Percentiles rank a stretch among this genome's conserved stretches.
These are phyloP conservation scores for Leptodermis oblonga DNA, from an alignment of 257 asterid genomes.

Conservation along the genomic window DNA sequence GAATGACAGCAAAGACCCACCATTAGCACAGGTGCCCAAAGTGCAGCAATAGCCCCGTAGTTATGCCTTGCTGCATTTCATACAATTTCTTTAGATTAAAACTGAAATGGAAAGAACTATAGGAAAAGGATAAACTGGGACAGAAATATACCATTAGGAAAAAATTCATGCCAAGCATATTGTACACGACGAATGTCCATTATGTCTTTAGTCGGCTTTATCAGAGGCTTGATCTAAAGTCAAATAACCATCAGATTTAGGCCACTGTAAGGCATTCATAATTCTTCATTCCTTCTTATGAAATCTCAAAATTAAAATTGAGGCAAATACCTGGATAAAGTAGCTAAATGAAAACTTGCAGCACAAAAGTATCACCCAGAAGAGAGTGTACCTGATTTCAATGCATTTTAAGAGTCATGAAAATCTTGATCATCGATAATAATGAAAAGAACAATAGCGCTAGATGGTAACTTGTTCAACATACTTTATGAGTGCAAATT, in stretches of 20 bases:
- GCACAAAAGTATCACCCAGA: constrained; percentile 83
- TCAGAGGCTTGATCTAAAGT: constrained; percentile 83
- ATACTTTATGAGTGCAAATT: constrained; percentile 82
- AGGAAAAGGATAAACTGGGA: constrained; percentile 12
- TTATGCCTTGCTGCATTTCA: constrained; percentile 61
- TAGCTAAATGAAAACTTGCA: constrained; percentile 76
- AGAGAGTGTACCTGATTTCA: constrained; percentile 73
- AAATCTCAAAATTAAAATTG: constrained; percentile 15
- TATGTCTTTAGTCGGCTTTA: constrained; percentile 73
- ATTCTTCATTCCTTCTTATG: not conserved
- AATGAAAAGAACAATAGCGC: constrained; percentile 13
- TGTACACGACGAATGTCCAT: constrained; percentile 63
- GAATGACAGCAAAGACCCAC: constrained; percentile 42
- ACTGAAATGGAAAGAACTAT: constrained; percentile 17
- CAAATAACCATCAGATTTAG: constrained; percentile 19
- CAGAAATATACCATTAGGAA: constrained; percentile 64
- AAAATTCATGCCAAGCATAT: constrained; percentile 93
- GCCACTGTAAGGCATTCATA: not conserved
- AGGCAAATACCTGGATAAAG: constrained; percentile 65
- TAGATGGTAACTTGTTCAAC: constrained; percentile 25
- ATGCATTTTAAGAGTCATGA: constrained; percentile 21
- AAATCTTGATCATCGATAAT: constrained; percentile 7
- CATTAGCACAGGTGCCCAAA: constrained; percentile 87
- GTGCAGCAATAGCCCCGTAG: constrained; percentile 62
- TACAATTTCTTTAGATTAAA: constrained; percentile 25